Conservation (phyloP, 495 filamentous ascomycete genomes). For the Neurospora pannonica region DNA sequence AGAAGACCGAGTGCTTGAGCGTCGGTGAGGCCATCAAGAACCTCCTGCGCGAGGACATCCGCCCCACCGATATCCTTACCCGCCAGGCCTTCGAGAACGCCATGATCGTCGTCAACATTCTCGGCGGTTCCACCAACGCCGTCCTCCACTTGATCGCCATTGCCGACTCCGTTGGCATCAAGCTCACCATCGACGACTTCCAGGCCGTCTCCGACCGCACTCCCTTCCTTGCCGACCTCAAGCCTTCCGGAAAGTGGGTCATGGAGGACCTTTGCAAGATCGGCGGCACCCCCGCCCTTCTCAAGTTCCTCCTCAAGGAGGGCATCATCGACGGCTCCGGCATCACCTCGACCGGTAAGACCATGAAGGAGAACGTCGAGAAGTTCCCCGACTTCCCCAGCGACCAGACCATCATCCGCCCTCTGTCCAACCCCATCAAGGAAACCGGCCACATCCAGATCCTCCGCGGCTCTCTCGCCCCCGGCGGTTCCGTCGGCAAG, state of each 20-base stretch:
- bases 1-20: constrained; percentile 74
- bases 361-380: constrained; percentile 82
- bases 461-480: constrained; percentile 80
- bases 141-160: constrained; percentile 96
- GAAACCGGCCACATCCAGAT: constrained; percentile 93
- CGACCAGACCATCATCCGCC: constrained; percentile 86
- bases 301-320: constrained; percentile 88
- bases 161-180: constrained; percentile 84
- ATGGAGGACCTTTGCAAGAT: constrained; percentile 87
- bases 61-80: constrained; percentile 82
- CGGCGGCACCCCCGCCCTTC: constrained; percentile 81
- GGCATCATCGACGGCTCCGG: constrained; percentile 78
- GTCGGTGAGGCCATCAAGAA: constrained; percentile 82
- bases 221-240: constrained; percentile 91
- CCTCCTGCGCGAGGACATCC: constrained; percentile 78
- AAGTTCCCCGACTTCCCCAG: constrained; percentile 66
- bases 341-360: constrained; percentile 92
- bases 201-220: constrained; percentile 84
- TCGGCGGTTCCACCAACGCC: constrained; percentile 93
- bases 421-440: constrained; percentile 88
- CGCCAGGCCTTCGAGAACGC: constrained; percentile 91
- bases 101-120: constrained; percentile 91
- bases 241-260: constrained; percentile 95
- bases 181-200: constrained; percentile 96
- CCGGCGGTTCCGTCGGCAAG: constrained; percentile 89